Percentiles rank a stretch among this genome's conserved stretches.
Evolutionary conservation across 2,329 filamentous ascomycete species (phyloP).

Genomic region (Byssoonygena ceratinophila): DNA sequence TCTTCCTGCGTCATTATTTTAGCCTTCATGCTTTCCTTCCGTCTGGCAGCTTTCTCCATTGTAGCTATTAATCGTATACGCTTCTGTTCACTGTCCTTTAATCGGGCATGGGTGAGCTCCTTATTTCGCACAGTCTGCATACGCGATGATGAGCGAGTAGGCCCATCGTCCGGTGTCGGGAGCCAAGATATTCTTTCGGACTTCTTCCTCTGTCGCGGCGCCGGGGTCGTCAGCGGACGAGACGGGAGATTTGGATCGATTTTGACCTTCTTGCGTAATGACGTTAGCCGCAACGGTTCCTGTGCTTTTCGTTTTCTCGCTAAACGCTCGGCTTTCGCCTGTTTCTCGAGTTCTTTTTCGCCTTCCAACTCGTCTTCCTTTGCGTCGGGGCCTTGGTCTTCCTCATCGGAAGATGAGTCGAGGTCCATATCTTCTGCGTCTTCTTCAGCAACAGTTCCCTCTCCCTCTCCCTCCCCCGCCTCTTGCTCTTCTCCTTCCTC

Average conservation of each 20-base stretch:
- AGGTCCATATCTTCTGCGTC: constrained; percentile 67
- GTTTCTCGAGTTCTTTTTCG: constrained; percentile 72
- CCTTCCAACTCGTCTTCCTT: constrained; percentile 63
- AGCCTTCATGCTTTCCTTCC: constrained; percentile 62
- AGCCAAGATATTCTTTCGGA: constrained; percentile 62
- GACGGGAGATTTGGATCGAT: constrained; percentile 37
- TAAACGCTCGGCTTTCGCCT: constrained; percentile 57
- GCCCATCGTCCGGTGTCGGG: constrained; percentile 51
- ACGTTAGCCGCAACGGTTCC: constrained; percentile 53
- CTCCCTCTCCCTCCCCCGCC: constrained; percentile 37
- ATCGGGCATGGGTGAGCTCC: constrained; percentile 42
- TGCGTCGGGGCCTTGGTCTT: constrained; percentile 53
- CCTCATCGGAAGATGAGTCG: constrained; percentile 75
- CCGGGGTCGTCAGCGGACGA: constrained; percentile 25
- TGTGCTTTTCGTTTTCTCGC: constrained; percentile 74
- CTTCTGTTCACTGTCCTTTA: constrained; percentile 42
- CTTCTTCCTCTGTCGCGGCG: constrained; percentile 52
- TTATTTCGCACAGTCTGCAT: constrained; percentile 57
- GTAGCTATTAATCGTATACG: constrained; percentile 41
- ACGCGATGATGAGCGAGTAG: constrained; percentile 52
- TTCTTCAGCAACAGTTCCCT: constrained; percentile 33
- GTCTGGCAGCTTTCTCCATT: constrained; percentile 51
- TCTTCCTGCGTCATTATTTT: constrained; percentile 80
- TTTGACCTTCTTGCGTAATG: constrained; percentile 59
- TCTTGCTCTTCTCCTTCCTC: constrained; percentile 34